Evolutionary conservation across 2,329 filamentous ascomycete genomes (phyloP).

Genomic region (Epichloe gansuensis): DNA sequence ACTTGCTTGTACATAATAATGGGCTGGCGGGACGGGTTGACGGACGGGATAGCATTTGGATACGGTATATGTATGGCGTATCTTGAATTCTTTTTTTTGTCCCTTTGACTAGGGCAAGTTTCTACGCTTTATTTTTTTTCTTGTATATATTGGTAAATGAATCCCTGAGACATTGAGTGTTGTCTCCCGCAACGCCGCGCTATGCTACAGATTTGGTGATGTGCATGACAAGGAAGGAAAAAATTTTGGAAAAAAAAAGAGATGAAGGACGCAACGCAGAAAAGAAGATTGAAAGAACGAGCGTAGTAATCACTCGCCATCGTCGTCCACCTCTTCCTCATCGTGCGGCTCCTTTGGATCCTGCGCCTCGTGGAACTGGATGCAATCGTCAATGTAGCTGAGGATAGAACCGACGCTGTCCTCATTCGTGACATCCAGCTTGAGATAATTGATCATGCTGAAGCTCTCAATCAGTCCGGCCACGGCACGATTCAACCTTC

Average conservation of each 20-base stretch:
- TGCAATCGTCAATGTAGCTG: slow-evolving; percentile 88
- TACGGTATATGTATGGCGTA: too few relatives aligned
- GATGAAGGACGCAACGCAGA: not conserved
- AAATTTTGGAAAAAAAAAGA: not conserved
- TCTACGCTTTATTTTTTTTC: not conserved
- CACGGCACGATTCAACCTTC: slow-evolving; percentile 73
- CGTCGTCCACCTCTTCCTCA: slow-evolving; percentile 31
- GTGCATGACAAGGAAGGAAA: not conserved
- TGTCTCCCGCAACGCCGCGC: slow-evolving; percentile 4
- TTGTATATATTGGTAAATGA: not conserved
- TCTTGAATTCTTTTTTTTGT: not conserved
- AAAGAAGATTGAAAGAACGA: not conserved
- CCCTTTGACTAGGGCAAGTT: not conserved
- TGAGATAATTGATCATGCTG: slow-evolving; percentile 92
- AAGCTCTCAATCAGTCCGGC: slow-evolving; percentile 90
- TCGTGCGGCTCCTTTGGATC: slow-evolving; percentile 75
- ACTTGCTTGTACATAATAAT: too few relatives aligned
- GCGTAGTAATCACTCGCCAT: slow-evolving; percentile 18
- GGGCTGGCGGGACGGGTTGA: too few relatives aligned
- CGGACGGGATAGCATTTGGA: too few relatives aligned
- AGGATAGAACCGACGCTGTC: slow-evolving; percentile 76
- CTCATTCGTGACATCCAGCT: slow-evolving; percentile 80
- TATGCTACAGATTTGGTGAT: slow-evolving; percentile 1
- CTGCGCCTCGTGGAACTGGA: slow-evolving; percentile 86
- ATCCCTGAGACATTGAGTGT: not conserved